phyloP scores from a whole-genome alignment of 2,329 filamentous ascomycete genomes.

The Verticillium zaregamsianum region DNA sequence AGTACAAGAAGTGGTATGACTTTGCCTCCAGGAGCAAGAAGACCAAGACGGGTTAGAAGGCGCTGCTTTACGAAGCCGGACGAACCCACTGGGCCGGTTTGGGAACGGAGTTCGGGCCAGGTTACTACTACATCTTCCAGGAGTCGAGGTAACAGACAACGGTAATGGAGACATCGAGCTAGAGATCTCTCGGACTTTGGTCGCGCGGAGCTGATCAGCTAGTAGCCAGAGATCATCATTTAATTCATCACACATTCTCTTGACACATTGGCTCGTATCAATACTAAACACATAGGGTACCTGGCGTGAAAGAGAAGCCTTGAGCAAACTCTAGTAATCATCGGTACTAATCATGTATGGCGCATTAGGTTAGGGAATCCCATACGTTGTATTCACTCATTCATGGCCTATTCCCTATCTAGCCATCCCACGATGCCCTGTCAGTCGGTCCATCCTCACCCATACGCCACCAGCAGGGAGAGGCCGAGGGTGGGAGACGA shows the following conservation, averaged over 20 bases:
- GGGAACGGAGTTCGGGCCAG: neutral
- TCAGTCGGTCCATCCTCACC: too few relatives aligned
- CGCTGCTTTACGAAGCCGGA: neutral
- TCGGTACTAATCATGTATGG: too few relatives aligned
- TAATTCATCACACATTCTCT: neutral
- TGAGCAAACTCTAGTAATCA: too few relatives aligned
- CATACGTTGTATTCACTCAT: too few relatives aligned
- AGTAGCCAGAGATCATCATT: neutral
- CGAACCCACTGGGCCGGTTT: neutral
- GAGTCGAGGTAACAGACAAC: neutral
- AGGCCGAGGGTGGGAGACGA: neutral
- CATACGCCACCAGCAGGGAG: neutral
- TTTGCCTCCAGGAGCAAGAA: slow-evolving; percentile 27
- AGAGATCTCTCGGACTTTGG: neutral
- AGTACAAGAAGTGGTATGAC: slow-evolving; percentile 76
- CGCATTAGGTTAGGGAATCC: too few relatives aligned
- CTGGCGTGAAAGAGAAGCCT: too few relatives aligned
- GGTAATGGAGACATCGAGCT: neutral
- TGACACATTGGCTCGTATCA: too few relatives aligned
- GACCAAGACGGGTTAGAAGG: neutral
- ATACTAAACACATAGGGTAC: too few relatives aligned
- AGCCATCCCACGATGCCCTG: too few relatives aligned
- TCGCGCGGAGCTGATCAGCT: neutral
- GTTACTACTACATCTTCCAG: neutral
- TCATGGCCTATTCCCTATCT: too few relatives aligned